Evolutionary conservation across 192 early-diverging fungal species (phyloP), one percentile per base, ranked within the genome.

Genomic region (Kappamyces sp.): DNA sequence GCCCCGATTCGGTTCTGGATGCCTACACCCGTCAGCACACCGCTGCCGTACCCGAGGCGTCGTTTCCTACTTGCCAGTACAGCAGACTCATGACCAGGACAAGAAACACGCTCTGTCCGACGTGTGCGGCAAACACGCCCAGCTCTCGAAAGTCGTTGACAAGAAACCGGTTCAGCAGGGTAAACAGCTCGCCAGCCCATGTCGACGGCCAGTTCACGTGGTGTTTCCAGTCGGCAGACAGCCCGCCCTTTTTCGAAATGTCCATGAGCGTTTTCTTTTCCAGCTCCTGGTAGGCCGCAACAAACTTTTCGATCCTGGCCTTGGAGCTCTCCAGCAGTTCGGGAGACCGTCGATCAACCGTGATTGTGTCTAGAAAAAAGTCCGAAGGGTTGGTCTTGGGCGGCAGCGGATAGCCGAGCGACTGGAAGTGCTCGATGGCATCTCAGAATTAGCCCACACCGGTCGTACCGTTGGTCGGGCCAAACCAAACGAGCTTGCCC

Each of bases 1-100:
- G 74, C 73, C 0, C 85, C 85, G 3, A 74, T 52, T 13, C 83
- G 71, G 57, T 83, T 84, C 64, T 87, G 85, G 10, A 85, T 66
- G 2, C 81, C 79, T 1, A 23, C 23, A 23, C 23, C 23, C 23
- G 23, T 23, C 23, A 23, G 23, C 23, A 23, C 23, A 23, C 23
- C 23, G 23, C 23, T 23, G 23, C 23, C 23, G 23, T 23, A 2
- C 81, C 78, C 0, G 77, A 73, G 32, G 78, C 47, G 50, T 71
- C 73, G 35, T 64, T 43, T 15, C 67, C 52, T 1, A 80, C 70
- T 32, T 76, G 67, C 64, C 76, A 84, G 54, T 79, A 83, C 6
- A 57, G n/a, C 5, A 57, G 41, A 13, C 9, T 64, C 62, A 74
- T 80, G 49, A 79, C 78, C 49, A 86, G 79, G 5, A 76, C 83